phyloP scores from a whole-genome alignment of 1,284 basidiomycete species.

The Naganishia sp. region DNA sequence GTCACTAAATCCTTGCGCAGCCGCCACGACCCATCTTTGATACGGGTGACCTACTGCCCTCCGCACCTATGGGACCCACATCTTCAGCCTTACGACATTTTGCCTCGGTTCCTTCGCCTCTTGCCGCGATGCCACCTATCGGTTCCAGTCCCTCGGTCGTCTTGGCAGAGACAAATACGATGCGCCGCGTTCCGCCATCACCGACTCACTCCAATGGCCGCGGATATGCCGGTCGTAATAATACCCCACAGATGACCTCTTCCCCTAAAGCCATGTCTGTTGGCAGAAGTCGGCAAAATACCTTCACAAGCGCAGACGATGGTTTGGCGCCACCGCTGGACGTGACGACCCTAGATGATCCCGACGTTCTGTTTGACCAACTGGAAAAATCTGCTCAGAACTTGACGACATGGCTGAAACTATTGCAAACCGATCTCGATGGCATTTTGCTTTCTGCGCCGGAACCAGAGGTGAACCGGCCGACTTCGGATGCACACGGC shows the following conservation, averaged over 20 bases:
- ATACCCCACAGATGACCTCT: conserved; percentile 25
- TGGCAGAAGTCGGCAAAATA: conserved; percentile 9
- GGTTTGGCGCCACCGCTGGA: conserved; percentile 67
- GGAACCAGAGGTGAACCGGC: not conserved
- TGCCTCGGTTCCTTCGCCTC: conserved; percentile 57
- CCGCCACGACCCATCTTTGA: conserved; percentile 47
- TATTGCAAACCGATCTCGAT: conserved; percentile 70
- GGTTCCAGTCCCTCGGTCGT: conserved; percentile 11
- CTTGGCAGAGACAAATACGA: not conserved
- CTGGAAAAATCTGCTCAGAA: conserved; percentile 76
- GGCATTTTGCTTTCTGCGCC: conserved; percentile 57
- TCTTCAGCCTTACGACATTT: conserved; percentile 42
- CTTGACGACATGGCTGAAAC: conserved; percentile 74
- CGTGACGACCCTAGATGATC: conserved; percentile 63
- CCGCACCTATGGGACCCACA: conserved; percentile 64
- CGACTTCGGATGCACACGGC: too few species aligned
- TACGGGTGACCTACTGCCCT: conserved; percentile 66
- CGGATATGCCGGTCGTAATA: not conserved
- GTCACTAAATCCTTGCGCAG: conserved; percentile 27
- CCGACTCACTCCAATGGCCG: conserved; percentile 2
- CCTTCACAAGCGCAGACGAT: conserved; percentile 28
- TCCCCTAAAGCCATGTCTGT: conserved; percentile 31
- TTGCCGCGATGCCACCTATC: conserved; percentile 40
- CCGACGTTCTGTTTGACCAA: conserved; percentile 68
- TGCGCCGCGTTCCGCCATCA: conserved; percentile 24